phyloP scores from a whole-genome alignment of 768 basidiomycete species.

The Termitomyces sp. region DNA sequence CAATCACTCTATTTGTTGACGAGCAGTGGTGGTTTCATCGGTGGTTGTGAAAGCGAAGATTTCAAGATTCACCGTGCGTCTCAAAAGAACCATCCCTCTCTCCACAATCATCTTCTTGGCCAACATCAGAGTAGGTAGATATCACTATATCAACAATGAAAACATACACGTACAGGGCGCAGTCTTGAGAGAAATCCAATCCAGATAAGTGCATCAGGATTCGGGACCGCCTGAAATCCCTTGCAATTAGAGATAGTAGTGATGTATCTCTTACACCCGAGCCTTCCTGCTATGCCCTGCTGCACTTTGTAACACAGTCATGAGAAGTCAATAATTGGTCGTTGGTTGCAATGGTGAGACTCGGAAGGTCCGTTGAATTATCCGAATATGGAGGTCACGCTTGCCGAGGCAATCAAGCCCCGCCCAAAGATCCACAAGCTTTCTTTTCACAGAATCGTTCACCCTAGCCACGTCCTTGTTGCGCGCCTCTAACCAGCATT shows the following conservation, averaged over 20 bases:
- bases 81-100: not conserved
- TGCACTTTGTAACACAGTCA: not conserved
- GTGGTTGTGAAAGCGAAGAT: not conserved
- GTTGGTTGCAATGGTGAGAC: not conserved
- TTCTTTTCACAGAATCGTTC: conserved; percentile 11
- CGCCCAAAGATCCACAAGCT: conserved; percentile 12
- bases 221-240: not conserved
- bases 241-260: not conserved
- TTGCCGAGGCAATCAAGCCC: conserved; percentile 14
- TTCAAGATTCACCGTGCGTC: not conserved
- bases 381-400: conserved; percentile 20
- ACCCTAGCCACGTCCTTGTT: not conserved
- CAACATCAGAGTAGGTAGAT: not conserved
- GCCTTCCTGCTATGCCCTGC: not conserved
- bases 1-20: not conserved
- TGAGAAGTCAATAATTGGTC: not conserved
- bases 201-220: not conserved
- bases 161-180: not conserved
- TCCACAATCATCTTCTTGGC: not conserved
- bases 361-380: conserved; percentile 5
- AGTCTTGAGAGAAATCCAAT: not conserved
- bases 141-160: too few species aligned
- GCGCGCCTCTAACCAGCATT: not conserved
- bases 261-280: not conserved
- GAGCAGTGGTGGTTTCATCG: not conserved